A percentile compares a stretch with the other conserved stretches of the same genome.
phyloP scores from a whole-genome alignment of 257 asterid genomes.

The Ehretia macrophylla region DNA sequence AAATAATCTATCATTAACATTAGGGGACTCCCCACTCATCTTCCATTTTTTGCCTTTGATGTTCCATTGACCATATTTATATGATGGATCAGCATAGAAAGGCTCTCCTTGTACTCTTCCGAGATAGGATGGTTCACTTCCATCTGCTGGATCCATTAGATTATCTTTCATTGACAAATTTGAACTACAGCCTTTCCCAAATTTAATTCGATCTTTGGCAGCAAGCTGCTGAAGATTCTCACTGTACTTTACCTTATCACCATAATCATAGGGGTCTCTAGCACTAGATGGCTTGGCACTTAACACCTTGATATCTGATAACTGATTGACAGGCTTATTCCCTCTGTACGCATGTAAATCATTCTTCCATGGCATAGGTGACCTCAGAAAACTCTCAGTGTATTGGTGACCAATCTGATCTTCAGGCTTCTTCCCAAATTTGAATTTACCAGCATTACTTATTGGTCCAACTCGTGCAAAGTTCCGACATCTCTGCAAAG shows the following conservation, averaged over 20 bases:
- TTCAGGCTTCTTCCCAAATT: slow-evolving; percentile 55
- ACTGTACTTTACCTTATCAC: slow-evolving; percentile 42
- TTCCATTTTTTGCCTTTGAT: slow-evolving; percentile 57
- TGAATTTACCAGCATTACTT: slow-evolving; percentile 36
- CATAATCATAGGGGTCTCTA: slow-evolving; percentile 47
- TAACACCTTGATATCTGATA: slow-evolving; percentile 74
- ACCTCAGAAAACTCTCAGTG: slow-evolving; percentile 40
- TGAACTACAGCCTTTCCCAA: slow-evolving; percentile 57
- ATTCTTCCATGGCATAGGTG: slow-evolving; percentile 37
- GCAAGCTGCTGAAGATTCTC: slow-evolving; percentile 41
- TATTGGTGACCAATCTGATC: slow-evolving; percentile 41
- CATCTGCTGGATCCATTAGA: slow-evolving; percentile 46
- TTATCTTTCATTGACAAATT: slow-evolving; percentile 50
- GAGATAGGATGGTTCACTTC: slow-evolving; percentile 50
- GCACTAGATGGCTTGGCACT: slow-evolving; percentile 61
- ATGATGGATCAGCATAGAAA: slow-evolving; percentile 44
- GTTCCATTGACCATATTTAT: slow-evolving; percentile 42
- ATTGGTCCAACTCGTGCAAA: slow-evolving; percentile 35
- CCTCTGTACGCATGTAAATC: slow-evolving; percentile 49
- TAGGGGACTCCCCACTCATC: slow-evolving; percentile 47
- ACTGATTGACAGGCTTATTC: slow-evolving; percentile 65
- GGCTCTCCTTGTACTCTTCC: slow-evolving; percentile 42
- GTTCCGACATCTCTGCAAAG: slow-evolving; percentile 51
- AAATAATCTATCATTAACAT: slow-evolving; percentile 38
- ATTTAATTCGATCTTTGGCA: slow-evolving; percentile 55